Conservation (phyloP, 495 filamentous ascomycete species). For the Clavariopsis aquatica region DNA sequence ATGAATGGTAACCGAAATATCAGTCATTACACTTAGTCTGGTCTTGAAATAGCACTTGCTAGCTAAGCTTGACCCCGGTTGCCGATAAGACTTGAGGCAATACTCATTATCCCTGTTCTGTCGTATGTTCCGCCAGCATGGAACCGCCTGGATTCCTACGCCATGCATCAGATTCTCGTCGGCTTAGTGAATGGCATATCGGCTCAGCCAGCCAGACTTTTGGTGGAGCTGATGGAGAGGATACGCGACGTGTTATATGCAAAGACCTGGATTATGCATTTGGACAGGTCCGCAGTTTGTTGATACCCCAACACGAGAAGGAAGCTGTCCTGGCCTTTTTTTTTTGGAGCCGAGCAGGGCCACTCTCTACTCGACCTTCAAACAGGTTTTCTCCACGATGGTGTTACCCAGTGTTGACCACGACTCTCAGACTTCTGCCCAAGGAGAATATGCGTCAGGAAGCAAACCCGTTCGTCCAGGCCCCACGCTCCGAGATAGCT, state of each 20-base stretch:
- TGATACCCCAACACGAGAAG: slow-evolving; percentile 16
- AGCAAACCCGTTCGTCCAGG: slow-evolving; percentile 20
- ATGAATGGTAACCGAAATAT: background rate
- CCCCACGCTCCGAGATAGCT: slow-evolving; percentile 27
- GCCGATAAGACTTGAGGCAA: background rate
- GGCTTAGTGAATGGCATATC: slow-evolving; percentile 10
- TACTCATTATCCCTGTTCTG: background rate
- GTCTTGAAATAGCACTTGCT: background rate
- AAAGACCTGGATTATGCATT: slow-evolving; percentile 25
- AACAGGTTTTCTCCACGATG: background rate
- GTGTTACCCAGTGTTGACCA: slow-evolving; percentile 18
- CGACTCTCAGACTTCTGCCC: slow-evolving; percentile 22
- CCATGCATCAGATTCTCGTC: slow-evolving; percentile 9
- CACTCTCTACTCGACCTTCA: slow-evolving; percentile 6
- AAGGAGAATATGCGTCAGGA: slow-evolving; percentile 8
- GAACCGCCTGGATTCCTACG: background rate
- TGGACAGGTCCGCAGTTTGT: slow-evolving; percentile 22
- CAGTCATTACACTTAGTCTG: background rate
- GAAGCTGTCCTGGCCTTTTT: slow-evolving; percentile 9
- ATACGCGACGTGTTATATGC: slow-evolving; percentile 14
- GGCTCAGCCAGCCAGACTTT: slow-evolving; percentile 15
- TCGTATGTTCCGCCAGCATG: background rate
- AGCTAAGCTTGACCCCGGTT: background rate
- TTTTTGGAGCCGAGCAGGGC: background rate
- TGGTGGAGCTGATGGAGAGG: background rate